Percentiles rank a stretch among this genome's conserved stretches.
These are phyloP conservation scores for Apiotrichum brassicae DNA, from an alignment of 1,284 basidiomycete species.

Conservation along the genomic window DNA sequence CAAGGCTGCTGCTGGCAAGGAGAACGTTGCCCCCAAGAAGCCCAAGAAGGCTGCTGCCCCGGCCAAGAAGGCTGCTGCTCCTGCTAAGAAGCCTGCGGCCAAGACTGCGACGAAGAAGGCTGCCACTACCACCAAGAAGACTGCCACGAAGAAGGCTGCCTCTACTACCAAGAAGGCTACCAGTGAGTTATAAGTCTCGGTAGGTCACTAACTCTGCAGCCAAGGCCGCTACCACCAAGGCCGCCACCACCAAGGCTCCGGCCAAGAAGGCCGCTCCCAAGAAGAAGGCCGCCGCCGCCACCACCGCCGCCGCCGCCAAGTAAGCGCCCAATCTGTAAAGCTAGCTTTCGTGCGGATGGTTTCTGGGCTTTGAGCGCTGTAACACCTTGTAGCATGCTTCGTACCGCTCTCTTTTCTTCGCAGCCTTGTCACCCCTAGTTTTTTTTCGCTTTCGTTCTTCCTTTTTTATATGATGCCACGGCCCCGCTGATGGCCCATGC, in stretches of 20 bases:
- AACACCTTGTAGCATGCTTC: background rate
- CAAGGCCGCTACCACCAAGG: constrained; percentile 47
- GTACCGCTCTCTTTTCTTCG: constrained; percentile 1
- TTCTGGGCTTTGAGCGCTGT: background rate
- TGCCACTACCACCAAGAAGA: constrained; percentile 4
- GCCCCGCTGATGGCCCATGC: constrained; percentile 2
- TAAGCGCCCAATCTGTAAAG: background rate
- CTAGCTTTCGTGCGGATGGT: background rate
- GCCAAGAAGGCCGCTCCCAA: constrained; percentile 14
- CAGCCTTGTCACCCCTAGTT: background rate
- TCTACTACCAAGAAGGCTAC: constrained; percentile 49
- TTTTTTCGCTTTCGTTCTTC: constrained; percentile 12
- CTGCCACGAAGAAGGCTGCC: constrained; percentile 3
- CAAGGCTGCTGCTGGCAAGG: constrained; percentile 45
- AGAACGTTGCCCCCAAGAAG: constrained; percentile 9
- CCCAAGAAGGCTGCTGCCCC: background rate
- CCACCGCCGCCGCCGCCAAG: constrained; percentile 3
- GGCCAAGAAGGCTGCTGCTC: constrained; percentile 1
- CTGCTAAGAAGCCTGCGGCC: constrained; percentile 48
- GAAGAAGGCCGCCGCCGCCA: constrained; percentile 15
- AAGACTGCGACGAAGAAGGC: constrained; percentile 45
- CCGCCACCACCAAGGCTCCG: constrained; percentile 1
- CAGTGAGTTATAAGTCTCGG: background rate
- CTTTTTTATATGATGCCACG: constrained; percentile 5
- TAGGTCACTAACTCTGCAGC: background rate